Conservation (phyloP, 192 early-diverging fungal species). For the Entrophospora sp. region DNA sequence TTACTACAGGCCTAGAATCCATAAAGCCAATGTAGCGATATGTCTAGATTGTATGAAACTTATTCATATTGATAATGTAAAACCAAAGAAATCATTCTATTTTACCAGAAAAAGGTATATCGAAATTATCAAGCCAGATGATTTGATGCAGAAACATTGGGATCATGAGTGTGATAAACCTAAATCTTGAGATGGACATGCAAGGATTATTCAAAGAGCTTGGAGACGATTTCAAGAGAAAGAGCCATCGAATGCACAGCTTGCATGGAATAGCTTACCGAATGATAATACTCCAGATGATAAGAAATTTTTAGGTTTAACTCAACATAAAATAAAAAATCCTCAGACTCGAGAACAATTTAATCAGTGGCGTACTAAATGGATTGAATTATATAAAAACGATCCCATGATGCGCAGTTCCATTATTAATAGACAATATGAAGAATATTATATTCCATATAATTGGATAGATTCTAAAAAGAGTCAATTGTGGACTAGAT, state of each 20-base stretch:
- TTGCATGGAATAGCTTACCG: constrained; percentile 1
- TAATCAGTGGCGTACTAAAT: not conserved
- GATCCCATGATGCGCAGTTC: not conserved
- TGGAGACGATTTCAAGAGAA: not conserved
- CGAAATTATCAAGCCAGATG: not conserved
- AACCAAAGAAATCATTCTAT: not conserved
- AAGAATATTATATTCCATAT: constrained; percentile 9
- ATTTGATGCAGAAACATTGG: not conserved
- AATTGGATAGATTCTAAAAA: not conserved
- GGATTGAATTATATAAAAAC: not conserved
- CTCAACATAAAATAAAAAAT: not conserved
- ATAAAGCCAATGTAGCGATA: not conserved
- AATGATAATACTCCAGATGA: constrained; percentile 12
- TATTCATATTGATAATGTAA: not conserved
- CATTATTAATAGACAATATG: not conserved
- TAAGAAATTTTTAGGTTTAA: constrained; percentile 13
- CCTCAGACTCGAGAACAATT: not conserved
- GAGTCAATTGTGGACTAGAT: not conserved
- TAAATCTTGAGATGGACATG: not conserved
- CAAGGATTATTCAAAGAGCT: not conserved
- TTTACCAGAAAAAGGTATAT: not conserved
- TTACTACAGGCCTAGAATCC: constrained; percentile 8
- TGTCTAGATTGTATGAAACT: not conserved
- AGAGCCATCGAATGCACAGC: not conserved
- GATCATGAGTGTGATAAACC: not conserved